These are phyloP conservation scores for Protomyces lactucae-debilis DNA, from an alignment of 1,139 yeast genomes.

Conservation along the genomic window DNA sequence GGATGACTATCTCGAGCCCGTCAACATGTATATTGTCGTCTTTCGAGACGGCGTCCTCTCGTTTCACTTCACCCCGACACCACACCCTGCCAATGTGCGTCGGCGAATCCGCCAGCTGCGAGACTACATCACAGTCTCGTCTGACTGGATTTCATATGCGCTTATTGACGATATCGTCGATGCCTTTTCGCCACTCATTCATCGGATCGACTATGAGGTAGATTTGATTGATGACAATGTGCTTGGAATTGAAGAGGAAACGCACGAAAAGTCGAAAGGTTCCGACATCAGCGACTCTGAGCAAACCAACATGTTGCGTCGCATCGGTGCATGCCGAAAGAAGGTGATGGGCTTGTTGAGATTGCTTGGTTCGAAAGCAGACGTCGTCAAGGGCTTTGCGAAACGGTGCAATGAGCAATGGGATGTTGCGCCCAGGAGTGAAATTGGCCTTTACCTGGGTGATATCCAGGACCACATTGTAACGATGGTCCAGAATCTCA, in stretches of 20 bases:
- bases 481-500: slow-evolving; percentile 57
- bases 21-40: slow-evolving; percentile 88
- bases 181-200: slow-evolving; percentile 95
- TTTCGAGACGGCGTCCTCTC: slow-evolving; percentile 87
- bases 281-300: slow-evolving; percentile 43
- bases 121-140: slow-evolving; percentile 81
- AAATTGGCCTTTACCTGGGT: slow-evolving; percentile 82
- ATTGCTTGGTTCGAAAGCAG: slow-evolving; percentile 85
- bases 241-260: slow-evolving; percentile 50
- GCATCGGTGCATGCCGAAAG: slow-evolving; percentile 93
- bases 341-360: slow-evolving; percentile 86
- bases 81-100: slow-evolving; percentile 92
- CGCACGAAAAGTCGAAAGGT: slow-evolving; percentile 51
- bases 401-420: slow-evolving; percentile 82
- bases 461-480: slow-evolving; percentile 74
- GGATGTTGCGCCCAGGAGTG: slow-evolving; percentile 68
- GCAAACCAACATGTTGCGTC: slow-evolving; percentile 70
- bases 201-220: slow-evolving; percentile 86
- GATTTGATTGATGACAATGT: slow-evolving; percentile 89
- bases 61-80: slow-evolving; percentile 90
- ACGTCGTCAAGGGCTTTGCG: slow-evolving; percentile 89
- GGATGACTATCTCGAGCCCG: slow-evolving; percentile 72
- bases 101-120: slow-evolving; percentile 81
- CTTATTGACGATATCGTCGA: slow-evolving; percentile 94
- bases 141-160: slow-evolving; percentile 98